Evolutionary conservation across 352 stramenopile genomes (phyloP), one percentile per base, ranked within the genome.

Genomic region (Globisporangium nodosum): DNA sequence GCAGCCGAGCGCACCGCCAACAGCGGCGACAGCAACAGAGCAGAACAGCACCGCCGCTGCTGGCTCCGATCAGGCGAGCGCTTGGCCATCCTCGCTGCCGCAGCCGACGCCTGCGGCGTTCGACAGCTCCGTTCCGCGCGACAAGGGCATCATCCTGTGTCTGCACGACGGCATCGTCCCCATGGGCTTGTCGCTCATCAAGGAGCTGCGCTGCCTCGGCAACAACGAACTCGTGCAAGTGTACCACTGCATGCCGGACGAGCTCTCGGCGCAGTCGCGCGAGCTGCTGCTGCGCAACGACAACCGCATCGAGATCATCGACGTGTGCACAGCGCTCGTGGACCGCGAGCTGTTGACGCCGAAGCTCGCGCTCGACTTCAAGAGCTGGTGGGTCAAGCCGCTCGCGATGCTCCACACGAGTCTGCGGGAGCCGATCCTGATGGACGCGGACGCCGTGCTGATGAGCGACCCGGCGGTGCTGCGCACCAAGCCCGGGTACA

Each of bases 381-480:
- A 74, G 33, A 88, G 65, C 52, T 85, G 71, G 64, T 88, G 75
- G 78, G 72, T 88, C 64, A 88, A 88, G 54, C 78, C 78, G 1
- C 59, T 88, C 0, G 78, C 73, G 18, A 53, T 88, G 46, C 72
- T 72, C 54, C 75, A 85, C 49, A 85, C 78, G 0, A 65, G 74
- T 31, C 60, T 85, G 6, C 61, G 58, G 4, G 67, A 88, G 46
- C 63, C 81, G 15, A 49, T 85, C 12, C 51, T 88, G 12, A 35
- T 88, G 35, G 78, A 88, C 40, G 60, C 78, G 0, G 78, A 85
- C 51, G 73, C 74, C 20, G 69, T 88, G 40, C 66, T 78, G n/a
- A 58, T 85, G 54, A 57, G 52, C 3, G 66, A 88, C 46, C 78
- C 78, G 3, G 69, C 75, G 0, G 55, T 69, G 12, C 49, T 88